phyloP scores from a whole-genome alignment of 768 basidiomycete genomes.

The Tulasnella sp. region DNA sequence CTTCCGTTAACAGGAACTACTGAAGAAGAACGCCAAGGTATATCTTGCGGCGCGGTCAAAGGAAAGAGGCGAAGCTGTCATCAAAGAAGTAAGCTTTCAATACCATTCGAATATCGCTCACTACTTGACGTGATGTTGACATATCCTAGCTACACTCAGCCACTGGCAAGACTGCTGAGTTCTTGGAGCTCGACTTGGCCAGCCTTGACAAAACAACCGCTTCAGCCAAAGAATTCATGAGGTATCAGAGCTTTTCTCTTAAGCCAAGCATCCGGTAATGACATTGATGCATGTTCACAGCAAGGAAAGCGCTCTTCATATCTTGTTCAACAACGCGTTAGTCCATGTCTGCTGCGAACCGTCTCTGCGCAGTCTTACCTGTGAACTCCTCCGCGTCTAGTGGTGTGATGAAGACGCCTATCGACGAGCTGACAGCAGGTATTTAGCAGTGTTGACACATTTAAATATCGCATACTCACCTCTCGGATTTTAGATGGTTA shows the following conservation, averaged over 20 bases:
- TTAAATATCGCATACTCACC: neutral
- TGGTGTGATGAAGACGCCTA: constrained; percentile 39
- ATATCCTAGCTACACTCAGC: constrained; percentile 1
- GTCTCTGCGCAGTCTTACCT: neutral
- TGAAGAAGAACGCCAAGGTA: constrained; percentile 38
- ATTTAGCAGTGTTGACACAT: neutral
- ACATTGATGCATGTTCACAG: neutral
- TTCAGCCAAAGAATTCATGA: constrained; percentile 33
- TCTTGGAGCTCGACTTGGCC: constrained; percentile 36
- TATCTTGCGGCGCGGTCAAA: constrained; percentile 35
- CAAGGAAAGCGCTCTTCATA: constrained; percentile 35
- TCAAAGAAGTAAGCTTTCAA: constrained; percentile 13
- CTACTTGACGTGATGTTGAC: neutral
- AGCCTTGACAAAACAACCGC: constrained; percentile 5
- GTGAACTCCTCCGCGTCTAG: neutral
- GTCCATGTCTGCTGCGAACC: neutral
- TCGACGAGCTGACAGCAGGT: constrained; percentile 32
- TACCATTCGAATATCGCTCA: neutral
- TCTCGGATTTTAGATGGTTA: constrained; percentile 17
- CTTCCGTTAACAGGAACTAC: constrained; percentile 12
- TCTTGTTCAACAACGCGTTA: constrained; percentile 38
- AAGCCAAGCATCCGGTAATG: neutral
- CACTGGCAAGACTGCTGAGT: constrained; percentile 28
- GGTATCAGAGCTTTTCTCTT: neutral
- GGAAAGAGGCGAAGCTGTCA: constrained; percentile 20